Percentiles rank a stretch among this genome's conserved stretches.
Conservation (phyloP, 1,139 yeast genomes). For the Debaryomyces udenii region DNA sequence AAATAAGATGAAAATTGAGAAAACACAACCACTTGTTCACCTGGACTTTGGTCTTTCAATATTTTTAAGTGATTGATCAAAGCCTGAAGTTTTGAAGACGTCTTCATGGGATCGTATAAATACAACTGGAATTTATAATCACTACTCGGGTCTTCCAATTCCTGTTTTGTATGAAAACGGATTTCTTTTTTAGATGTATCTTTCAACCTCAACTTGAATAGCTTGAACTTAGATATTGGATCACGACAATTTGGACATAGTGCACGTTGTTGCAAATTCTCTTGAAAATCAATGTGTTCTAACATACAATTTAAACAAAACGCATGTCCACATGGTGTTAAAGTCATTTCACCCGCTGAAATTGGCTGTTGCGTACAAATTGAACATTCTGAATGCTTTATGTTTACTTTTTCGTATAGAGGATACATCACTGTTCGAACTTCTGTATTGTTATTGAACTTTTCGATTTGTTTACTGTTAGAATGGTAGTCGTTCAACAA, state of each 20-base stretch:
- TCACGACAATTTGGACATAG: constrained; percentile 66
- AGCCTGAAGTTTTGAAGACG: constrained; percentile 78
- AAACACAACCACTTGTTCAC: constrained; percentile 81
- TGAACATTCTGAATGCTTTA: constrained; percentile 74
- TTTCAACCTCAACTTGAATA: constrained; percentile 42
- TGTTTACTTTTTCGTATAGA: constrained; percentile 27
- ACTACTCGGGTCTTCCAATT: constrained; percentile 23
- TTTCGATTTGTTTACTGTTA: constrained; percentile 20
- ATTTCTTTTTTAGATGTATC: constrained; percentile 35
- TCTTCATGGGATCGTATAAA: constrained; percentile 51
- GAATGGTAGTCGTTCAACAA: constrained; percentile 19
- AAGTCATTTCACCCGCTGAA: constrained; percentile 53
- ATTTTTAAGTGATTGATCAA: constrained; percentile 59
- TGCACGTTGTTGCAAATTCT: constrained; percentile 26
- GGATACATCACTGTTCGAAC: constrained; percentile 32
- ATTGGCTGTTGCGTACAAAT: constrained; percentile 77
- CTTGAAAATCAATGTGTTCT: constrained; percentile 63
- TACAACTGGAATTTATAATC: constrained; percentile 38
- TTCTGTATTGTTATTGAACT: constrained; percentile 38
- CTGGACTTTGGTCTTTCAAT: constrained; percentile 56
- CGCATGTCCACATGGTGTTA: constrained; percentile 81
- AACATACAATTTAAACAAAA: constrained; percentile 76
- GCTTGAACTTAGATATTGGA: constrained; percentile 42
- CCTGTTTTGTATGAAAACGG: constrained; percentile 33
- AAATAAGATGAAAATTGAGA: constrained; percentile 88